These are phyloP conservation scores for Kuraishia capsulata DNA, from an alignment of 805 yeast species.

Conservation along the genomic window DNA sequence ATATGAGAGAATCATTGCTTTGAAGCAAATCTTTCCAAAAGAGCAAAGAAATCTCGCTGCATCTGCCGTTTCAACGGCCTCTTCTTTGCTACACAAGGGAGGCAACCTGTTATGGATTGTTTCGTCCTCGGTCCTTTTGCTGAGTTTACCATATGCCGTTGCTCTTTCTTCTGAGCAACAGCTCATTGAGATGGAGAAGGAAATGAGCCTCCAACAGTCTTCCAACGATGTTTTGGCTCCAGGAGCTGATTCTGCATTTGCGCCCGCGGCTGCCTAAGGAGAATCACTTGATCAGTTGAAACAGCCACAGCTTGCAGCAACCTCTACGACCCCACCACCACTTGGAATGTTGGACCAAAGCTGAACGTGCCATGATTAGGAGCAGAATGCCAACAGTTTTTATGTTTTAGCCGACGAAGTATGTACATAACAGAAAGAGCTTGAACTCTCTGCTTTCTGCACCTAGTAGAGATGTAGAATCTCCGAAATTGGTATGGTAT, in stretches of 20 bases:
- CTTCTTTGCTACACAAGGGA: slow-evolving; percentile 42
- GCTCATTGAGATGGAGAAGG: slow-evolving; percentile 88
- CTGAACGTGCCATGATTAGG: too few species aligned
- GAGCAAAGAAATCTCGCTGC: slow-evolving; percentile 49
- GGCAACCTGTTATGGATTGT: slow-evolving; percentile 81
- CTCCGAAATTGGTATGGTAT: too few species aligned
- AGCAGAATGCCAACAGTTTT: too few species aligned
- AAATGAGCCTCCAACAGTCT: slow-evolving; percentile 72
- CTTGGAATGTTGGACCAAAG: too few species aligned
- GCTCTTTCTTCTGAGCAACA: slow-evolving; percentile 91
- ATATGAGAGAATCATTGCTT: slow-evolving; percentile 80
- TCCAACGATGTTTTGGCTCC: slow-evolving; percentile 69
- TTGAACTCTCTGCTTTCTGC: too few species aligned
- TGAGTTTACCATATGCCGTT: slow-evolving; percentile 89
- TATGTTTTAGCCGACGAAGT: too few species aligned
- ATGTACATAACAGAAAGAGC: too few species aligned
- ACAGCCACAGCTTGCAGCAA: too few species aligned
- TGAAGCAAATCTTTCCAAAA: slow-evolving; percentile 89
- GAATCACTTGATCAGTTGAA: too few species aligned
- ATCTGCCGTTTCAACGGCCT: slow-evolving; percentile 29
- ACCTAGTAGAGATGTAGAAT: too few species aligned
- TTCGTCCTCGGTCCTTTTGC: slow-evolving; percentile 72
- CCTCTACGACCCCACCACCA: too few species aligned
- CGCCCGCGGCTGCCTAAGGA: slow-evolving; percentile 6
- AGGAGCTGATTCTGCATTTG: slow-evolving; percentile 42